phyloP scores from a whole-genome alignment of 129 eudicot genomes.

The Kitagawia praeruptora region DNA sequence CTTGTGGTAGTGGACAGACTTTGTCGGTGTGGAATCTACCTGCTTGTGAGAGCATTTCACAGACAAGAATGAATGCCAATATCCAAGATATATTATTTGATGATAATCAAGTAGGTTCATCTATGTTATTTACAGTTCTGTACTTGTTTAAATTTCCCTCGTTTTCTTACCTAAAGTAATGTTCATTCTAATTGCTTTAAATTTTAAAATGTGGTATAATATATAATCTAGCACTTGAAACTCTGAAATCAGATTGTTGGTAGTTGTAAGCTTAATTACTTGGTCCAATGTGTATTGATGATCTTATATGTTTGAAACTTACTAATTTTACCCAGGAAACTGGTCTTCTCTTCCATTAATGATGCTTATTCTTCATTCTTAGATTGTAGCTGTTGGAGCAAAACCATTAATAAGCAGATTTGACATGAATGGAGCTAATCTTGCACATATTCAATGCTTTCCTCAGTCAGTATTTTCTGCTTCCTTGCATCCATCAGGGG shows the following conservation, averaged over 20 bases:
- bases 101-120: conserved; percentile 63
- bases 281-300: neutral
- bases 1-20: conserved; percentile 72
- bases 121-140: neutral
- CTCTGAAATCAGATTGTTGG: neutral
- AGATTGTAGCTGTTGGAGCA: conserved; percentile 94
- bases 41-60: conserved; percentile 69
- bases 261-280: neutral
- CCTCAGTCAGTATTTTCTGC: conserved; percentile 82
- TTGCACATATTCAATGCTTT: conserved; percentile 74
- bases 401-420: conserved; percentile 68
- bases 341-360: neutral
- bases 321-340: neutral
- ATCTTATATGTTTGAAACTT: neutral
- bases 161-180: neutral
- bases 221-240: neutral
- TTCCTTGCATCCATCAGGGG: conserved; percentile 81
- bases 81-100: conserved; percentile 79
- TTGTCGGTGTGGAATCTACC: conserved; percentile 87
- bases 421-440: conserved; percentile 66
- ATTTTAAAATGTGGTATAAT: neutral
- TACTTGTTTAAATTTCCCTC: neutral
- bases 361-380: conserved; percentile 12
- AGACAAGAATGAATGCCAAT: conserved; percentile 36
- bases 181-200: neutral